Evolutionary conservation across 2,329 filamentous ascomycete species (phyloP), one percentile per base, ranked within the genome.

Genomic region (Penicillium thymicola): DNA sequence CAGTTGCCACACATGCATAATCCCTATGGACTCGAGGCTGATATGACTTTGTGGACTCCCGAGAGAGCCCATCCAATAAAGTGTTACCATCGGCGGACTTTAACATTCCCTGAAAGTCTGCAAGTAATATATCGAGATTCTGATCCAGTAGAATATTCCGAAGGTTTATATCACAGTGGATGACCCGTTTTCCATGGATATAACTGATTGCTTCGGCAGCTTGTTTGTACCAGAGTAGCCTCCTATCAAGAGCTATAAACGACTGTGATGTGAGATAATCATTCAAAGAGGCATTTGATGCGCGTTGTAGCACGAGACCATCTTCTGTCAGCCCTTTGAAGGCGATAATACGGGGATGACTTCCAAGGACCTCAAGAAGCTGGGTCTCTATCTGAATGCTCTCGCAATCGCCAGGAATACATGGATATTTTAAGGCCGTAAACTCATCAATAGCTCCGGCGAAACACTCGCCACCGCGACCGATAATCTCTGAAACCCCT

Each of bases 121-220:
- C 40, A 36, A 62, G 60, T 7, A 55, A 14, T 11, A 60, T 13
- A 38, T 62, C 36, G 4, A 58, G n/a, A 25, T 57, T 46, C 8
- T 51, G 18, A 30, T 60, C 57, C 14, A 62, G 57, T 6, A 38
- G n/a, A 4, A 38, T 6, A 21, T 38, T 38, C 37, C n/a, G 37
- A 38, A 21, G n/a, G 14, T 13, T 38, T 11, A 38, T 18, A 3
- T 38, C 37, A 21, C n/a, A 38, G 6, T 38, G 37, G 2, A 38
- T 60, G 16, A 62, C 42, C 21, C 37, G 11, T 41, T 59, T 59
- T 13, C 21, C 8, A 43, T 63, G 54, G 5, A 62, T 58, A 23
- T 58, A 58, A 37, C 53, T 47, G 23, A 65, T 37, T 37, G 61
- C 62, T 44, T 63, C 59, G 28, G 62, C 58, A 23, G 62, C 60